phyloP scores from a whole-genome alignment of 352 stramenopile genomes.

The Globisporangium echinulatum region DNA sequence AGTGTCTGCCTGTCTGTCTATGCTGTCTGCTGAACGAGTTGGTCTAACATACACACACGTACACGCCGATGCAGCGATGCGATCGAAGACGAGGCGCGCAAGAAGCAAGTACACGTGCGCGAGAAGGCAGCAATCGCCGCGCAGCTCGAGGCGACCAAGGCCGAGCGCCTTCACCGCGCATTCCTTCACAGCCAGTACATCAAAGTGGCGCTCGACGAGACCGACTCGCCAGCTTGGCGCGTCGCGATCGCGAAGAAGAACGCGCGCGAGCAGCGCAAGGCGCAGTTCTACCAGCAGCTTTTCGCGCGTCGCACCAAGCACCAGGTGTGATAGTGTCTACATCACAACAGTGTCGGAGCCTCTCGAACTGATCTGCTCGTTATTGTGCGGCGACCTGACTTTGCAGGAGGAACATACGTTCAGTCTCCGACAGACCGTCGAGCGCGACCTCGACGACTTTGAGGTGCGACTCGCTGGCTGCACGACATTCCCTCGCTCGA shows the following conservation, averaged over 20 bases:
- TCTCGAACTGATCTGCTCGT: too few relatives aligned
- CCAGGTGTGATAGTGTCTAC: constrained; percentile 18
- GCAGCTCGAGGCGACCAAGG: constrained; percentile 48
- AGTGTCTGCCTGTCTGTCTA: neutral
- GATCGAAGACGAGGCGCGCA: constrained; percentile 24
- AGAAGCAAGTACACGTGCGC: constrained; percentile 21
- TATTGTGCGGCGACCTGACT: neutral
- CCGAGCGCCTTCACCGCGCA: constrained; percentile 57
- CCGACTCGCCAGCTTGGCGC: constrained; percentile 59
- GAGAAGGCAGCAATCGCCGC: constrained; percentile 27
- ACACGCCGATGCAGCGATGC: constrained; percentile 21
- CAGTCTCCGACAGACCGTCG: constrained; percentile 44
- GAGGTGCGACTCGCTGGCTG: constrained; percentile 19
- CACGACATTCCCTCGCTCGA: too few relatives aligned
- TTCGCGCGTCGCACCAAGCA: constrained; percentile 30
- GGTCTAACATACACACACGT: neutral
- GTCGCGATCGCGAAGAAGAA: constrained; percentile 51
- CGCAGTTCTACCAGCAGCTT: constrained; percentile 51
- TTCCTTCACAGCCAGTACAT: constrained; percentile 72
- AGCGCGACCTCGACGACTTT: constrained; percentile 51
- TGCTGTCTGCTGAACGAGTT: too few relatives aligned
- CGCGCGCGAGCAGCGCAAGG: constrained; percentile 46
- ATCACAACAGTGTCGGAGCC: neutral
- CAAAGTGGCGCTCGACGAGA: constrained; percentile 65
- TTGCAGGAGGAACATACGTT: constrained; percentile 36